phyloP scores from a whole-genome alignment of 768 basidiomycete species.

The Naganishia vaughanmartiniae region DNA sequence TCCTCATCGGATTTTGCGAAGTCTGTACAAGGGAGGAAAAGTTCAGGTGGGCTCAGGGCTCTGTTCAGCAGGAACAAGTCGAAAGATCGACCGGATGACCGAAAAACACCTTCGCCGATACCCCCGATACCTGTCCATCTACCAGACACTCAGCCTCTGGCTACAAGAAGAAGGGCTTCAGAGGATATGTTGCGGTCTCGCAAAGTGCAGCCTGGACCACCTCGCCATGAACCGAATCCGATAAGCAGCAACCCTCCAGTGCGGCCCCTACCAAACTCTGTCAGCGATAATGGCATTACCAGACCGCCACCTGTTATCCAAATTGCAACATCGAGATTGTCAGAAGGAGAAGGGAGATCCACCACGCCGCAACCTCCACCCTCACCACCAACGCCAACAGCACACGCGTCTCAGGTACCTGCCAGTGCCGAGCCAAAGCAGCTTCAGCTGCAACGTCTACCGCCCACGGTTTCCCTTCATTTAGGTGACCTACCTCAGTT shows the following conservation, averaged over 20 bases:
- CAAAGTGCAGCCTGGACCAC: background rate
- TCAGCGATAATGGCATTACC: background rate
- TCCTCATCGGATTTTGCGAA: background rate
- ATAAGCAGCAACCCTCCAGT: background rate
- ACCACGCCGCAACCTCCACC: conserved; percentile 26
- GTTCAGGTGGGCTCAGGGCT: conserved; percentile 45
- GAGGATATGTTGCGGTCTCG: conserved; percentile 28
- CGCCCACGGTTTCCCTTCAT: conserved; percentile 44
- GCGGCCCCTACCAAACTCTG: background rate
- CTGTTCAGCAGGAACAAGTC: conserved; percentile 43
- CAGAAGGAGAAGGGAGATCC: conserved; percentile 15
- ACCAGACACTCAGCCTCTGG: background rate
- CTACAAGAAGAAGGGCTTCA: conserved; percentile 28
- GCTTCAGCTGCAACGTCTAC: conserved; percentile 24
- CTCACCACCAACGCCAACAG: background rate
- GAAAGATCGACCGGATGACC: conserved; percentile 4
- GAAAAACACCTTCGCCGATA: background rate
- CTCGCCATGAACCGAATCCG: background rate
- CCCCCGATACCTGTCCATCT: background rate
- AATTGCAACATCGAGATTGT: conserved; percentile 6
- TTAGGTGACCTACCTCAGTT: conserved; percentile 48
- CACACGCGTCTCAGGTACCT: conserved; percentile 16
- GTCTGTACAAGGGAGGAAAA: conserved; percentile 43
- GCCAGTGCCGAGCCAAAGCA: conserved; percentile 25
- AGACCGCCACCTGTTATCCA: background rate